Percentiles rank a stretch among this genome's conserved stretches.
Conservation (phyloP, 345 rosid species). For the Punica granatum region DNA sequence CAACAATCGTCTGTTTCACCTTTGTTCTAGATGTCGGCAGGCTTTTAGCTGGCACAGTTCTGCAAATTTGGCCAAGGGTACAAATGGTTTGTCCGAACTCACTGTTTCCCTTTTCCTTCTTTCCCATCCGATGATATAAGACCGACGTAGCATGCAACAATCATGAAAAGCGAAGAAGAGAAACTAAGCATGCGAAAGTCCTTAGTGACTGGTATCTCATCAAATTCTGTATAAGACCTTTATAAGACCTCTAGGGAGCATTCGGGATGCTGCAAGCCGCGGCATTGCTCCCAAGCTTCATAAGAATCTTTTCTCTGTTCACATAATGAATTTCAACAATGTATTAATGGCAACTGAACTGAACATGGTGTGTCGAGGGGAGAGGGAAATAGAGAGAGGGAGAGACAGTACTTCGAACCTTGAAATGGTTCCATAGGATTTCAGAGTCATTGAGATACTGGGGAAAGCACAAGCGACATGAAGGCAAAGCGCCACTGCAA, state of each 20-base stretch:
- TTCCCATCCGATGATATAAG: too few species aligned
- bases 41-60: too few species aligned
- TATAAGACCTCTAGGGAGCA: background rate
- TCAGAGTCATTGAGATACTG: slow-evolving; percentile 82
- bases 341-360: too few species aligned
- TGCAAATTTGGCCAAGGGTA: too few species aligned
- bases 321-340: background rate
- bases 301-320: slow-evolving; percentile 46
- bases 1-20: too few species aligned
- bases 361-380: too few species aligned
- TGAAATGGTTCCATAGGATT: slow-evolving; percentile 64
- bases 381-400: background rate
- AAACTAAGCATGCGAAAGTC: too few species aligned
- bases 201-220: too few species aligned
- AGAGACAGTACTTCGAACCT: slow-evolving; percentile 31
- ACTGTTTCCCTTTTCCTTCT: too few species aligned
- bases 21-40: too few species aligned
- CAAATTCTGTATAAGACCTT: background rate
- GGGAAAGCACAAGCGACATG: slow-evolving; percentile 74
- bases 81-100: too few species aligned
- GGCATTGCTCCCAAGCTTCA: slow-evolving; percentile 8
- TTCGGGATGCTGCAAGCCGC: background rate
- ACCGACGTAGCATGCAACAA: background rate
- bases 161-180: background rate
- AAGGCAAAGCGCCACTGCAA: slow-evolving; percentile 92